Base-by-base conservation (phyloP, 73 alveolate genomes). In the Symbiodinium natans region DNA sequence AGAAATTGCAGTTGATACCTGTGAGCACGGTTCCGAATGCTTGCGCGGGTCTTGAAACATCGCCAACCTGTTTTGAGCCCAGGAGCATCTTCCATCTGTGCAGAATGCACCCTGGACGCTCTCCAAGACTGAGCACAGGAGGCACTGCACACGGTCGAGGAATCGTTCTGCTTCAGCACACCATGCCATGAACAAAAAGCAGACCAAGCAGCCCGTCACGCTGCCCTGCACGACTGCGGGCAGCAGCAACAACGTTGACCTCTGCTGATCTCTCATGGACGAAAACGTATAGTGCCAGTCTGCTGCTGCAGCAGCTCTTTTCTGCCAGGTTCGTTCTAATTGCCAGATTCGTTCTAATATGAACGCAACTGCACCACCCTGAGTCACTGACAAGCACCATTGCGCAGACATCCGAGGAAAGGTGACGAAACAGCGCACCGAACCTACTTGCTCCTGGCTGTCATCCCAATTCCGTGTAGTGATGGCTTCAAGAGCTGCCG, bases 1-100 rank as follows among this genome's bases (percentile, higher is more conserved):
- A 90, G 52, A 41, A 90, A 48, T 73, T 39, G 80, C 97, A 90
- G 88, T 90, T 90, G 97, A 90, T 90, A 40, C 97, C 97, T 89
- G 68, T 41, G 31, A 59, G 77, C 31, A 59, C 3, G 77, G 23
- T 8, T 48, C 63, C 63, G 23, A 8, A 23, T 25, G n/a, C n/a
- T n/a, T n/a, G n/a, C n/a, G n/a, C n/a, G n/a, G n/a, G n/a, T n/a
- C n/a, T n/a, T n/a, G n/a, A n/a, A n/a, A n/a, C n/a, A n/a, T n/a
- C n/a, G n/a, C n/a, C n/a, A n/a, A n/a, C n/a, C n/a, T n/a, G n/a
- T 13, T 11, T 27, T 25, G 19, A 63, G 80, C 19, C 39, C 17
- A 63, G 80, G 15, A n/a, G 80, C 80, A 63, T 63, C 80, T 63
- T 25, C 80, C 80, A 36, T 63, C 80, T 29, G 9, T 36, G 80